Conservation (phyloP, 257 asterid species). For the Cinchona pubescens region DNA sequence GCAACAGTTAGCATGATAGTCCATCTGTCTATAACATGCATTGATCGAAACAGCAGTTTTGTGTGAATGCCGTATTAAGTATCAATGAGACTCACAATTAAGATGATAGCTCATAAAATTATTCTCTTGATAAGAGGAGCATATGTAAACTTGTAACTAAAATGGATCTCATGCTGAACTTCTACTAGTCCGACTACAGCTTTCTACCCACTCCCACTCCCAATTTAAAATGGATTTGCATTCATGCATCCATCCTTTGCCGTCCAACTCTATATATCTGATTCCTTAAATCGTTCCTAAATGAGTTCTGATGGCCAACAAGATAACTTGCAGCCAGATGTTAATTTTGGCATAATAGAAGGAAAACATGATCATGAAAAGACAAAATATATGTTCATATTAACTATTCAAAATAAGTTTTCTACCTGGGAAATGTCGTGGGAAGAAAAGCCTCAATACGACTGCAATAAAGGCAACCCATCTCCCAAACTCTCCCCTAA, state of each 20-base stretch:
- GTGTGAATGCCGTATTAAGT: too few relatives aligned
- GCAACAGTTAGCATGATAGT: too few relatives aligned
- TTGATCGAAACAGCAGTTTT: too few relatives aligned
- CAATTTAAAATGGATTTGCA: too few relatives aligned
- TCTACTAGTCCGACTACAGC: neutral
- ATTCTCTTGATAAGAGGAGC: neutral
- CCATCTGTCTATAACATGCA: too few relatives aligned
- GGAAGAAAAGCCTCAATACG: constrained; percentile 87
- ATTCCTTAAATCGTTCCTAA: too few relatives aligned
- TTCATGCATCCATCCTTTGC: too few relatives aligned
- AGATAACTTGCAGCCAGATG: too few relatives aligned
- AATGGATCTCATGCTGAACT: neutral
- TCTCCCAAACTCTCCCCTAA: constrained; percentile 85
- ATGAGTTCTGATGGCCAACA: too few relatives aligned
- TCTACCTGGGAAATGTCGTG: constrained; percentile 87
- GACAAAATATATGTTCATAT: too few relatives aligned
- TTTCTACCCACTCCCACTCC: neutral
- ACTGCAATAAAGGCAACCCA: constrained; percentile 89
- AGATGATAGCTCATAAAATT: neutral
- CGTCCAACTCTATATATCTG: too few relatives aligned
- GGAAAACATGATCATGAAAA: neutral
- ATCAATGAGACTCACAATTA: neutral
- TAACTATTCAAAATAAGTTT: neutral
- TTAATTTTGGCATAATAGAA: neutral
- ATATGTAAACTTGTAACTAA: too few relatives aligned